Percentiles rank a stretch among this genome's conserved stretches.
These are phyloP conservation scores for Candida khao-thaluensis DNA, from an alignment of 805 yeast genomes.

Conservation along the genomic window DNA sequence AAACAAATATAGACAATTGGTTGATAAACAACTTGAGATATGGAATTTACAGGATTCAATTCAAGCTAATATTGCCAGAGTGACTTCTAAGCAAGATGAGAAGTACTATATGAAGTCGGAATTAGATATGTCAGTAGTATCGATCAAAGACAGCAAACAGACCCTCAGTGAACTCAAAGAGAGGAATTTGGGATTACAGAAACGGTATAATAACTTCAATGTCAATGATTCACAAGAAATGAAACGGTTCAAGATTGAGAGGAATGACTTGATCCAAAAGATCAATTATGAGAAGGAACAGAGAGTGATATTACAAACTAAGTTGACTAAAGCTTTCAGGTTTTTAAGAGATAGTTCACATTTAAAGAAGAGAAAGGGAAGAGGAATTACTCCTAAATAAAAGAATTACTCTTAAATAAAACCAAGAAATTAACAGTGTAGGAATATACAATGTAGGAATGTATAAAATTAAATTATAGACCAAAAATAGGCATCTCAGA, in stretches of 20 bases:
- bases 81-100: slow-evolving; percentile 54
- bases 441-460: no score
- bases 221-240: slow-evolving; percentile 23
- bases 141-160: slow-evolving; percentile 45
- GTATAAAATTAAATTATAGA: slow-evolving; percentile 25
- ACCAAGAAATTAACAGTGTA: no score
- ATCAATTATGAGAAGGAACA: slow-evolving; percentile 24
- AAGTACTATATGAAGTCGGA: slow-evolving; percentile 63
- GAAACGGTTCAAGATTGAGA: slow-evolving; percentile 21
- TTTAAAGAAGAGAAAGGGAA: slow-evolving; percentile 41
- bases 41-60: slow-evolving; percentile 48
- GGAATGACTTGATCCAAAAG: slow-evolving; percentile 18
- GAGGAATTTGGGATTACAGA: slow-evolving; percentile 16
- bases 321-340: slow-evolving; percentile 32
- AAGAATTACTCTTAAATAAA: no score
- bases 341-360: slow-evolving; percentile 41
- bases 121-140: slow-evolving; percentile 49
- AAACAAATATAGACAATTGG: slow-evolving; percentile 18
- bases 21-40: slow-evolving; percentile 41
- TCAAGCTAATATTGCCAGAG: slow-evolving; percentile 39
- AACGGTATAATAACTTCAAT: slow-evolving; percentile 20
- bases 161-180: slow-evolving; percentile 27
- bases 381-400: slow-evolving; percentile 35
- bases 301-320: slow-evolving; percentile 24
- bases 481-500: slow-evolving; percentile 77